These are phyloP conservation scores for Strobilomyces dryophilus DNA, from an alignment of 768 basidiomycete genomes.

Conservation along the genomic window DNA sequence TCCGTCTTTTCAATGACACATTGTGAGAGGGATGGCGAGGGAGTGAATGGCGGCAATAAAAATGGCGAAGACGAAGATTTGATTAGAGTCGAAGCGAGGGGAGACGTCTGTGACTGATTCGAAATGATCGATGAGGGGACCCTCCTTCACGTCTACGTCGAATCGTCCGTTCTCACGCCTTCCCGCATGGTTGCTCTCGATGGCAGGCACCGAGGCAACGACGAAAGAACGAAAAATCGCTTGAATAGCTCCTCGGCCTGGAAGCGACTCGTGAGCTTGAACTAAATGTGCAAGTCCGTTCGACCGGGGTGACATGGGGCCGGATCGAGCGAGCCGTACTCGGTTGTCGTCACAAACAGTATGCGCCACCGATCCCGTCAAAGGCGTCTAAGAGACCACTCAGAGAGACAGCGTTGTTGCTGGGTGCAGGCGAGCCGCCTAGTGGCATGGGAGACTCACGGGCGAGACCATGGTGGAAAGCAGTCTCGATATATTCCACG, in stretches of 20 bases:
- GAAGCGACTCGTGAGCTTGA: conserved; percentile 65
- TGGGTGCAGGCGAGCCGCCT: conserved; percentile 8
- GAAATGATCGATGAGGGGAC: conserved; percentile 16
- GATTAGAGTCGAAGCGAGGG: neutral
- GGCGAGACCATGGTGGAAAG: conserved; percentile 47
- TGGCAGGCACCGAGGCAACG: neutral
- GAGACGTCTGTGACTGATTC: neutral
- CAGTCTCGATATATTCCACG: conserved; percentile 84
- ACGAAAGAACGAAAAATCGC: conserved; percentile 57
- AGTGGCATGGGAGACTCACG: conserved; percentile 26
- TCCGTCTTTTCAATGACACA: conserved; percentile 14
- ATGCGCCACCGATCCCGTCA: conserved; percentile 73
- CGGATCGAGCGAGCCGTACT: conserved; percentile 63
- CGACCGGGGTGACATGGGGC: conserved; percentile 76
- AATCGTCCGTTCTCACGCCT: neutral
- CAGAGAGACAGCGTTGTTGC: conserved; percentile 47
- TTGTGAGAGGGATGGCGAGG: neutral
- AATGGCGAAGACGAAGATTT: neutral
- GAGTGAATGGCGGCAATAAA: neutral
- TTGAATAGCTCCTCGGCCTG: conserved; percentile 65
- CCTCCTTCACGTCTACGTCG: neutral
- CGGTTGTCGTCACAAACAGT: conserved; percentile 76
- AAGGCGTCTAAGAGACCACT: conserved; percentile 74
- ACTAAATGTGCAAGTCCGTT: conserved; percentile 77
- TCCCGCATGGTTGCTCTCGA: neutral